phyloP scores from a whole-genome alignment of 1,284 basidiomycete genomes.

The Cystobasidiaceae sp. region DNA sequence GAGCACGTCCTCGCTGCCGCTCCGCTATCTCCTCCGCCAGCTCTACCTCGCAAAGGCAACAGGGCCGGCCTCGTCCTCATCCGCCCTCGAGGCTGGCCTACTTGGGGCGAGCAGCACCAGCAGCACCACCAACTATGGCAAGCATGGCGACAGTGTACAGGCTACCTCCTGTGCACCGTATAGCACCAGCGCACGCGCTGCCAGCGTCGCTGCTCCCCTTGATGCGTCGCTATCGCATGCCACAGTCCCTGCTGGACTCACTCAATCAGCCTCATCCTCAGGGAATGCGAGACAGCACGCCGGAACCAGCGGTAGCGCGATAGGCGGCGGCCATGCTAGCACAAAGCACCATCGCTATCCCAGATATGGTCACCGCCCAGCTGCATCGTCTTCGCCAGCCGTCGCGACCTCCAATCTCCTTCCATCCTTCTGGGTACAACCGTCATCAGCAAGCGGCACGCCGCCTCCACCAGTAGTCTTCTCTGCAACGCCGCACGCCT shows the following conservation, averaged over 20 bases:
- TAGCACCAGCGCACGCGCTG: too few relatives aligned
- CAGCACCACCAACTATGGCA: constrained; percentile 11
- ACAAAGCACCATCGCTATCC: not conserved
- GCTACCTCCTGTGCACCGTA: too few relatives aligned
- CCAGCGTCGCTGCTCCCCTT: too few relatives aligned
- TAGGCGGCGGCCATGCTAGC: not conserved
- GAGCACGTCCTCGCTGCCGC: constrained; percentile 2
- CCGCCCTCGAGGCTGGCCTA: not conserved
- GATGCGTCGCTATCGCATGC: too few relatives aligned
- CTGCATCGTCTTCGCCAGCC: not conserved
- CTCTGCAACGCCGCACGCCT: too few relatives aligned
- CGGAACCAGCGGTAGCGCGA: not conserved
- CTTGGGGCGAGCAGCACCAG: not conserved
- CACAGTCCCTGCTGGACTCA: too few relatives aligned
- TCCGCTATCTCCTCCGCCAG: constrained; percentile 8
- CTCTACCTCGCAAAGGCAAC: not conserved
- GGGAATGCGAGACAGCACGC: not conserved
- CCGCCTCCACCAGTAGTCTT: too few relatives aligned
- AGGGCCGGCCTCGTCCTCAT: constrained; percentile 10
- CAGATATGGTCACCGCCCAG: not conserved
- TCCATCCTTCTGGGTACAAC: constrained; percentile 25
- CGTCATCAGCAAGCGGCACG: not conserved
- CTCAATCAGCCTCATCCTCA: too few relatives aligned
- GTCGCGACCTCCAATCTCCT: not conserved
- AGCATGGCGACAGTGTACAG: not conserved